Evolutionary conservation across 345 rosid genomes (phyloP), one percentile per base, ranked within the genome.

Genomic region (Turritis glabra): DNA sequence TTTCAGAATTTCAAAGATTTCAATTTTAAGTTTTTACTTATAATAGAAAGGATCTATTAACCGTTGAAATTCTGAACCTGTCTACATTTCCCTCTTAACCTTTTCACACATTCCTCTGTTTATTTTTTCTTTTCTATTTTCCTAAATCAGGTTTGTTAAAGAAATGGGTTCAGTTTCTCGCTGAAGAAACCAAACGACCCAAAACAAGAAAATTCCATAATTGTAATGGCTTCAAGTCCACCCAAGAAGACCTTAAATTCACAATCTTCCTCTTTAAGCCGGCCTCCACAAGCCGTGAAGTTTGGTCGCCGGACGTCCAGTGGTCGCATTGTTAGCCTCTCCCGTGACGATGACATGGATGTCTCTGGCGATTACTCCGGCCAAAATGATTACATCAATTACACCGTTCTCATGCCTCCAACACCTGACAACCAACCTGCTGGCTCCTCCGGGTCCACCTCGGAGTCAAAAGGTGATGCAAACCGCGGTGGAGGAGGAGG

Each of bases 381-480:
- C 18, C 98, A 85, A 55, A 89, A 79, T 56, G 98, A 90, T 77
- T 91, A 91, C 67, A 87, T 85, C 37, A 88, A 93, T 38, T 93
- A 93, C 87, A 93, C 98, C 0, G 97, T 93, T 29, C 81, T 91
- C 71, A 79, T 93, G 96, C 98, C 98, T 5, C 96, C 98, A 0
- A 93, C 98, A 1, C 98, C 98, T 0, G 98, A 93, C 57, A 93
- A 93, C 83, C 98, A 91, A 48, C 98, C 97, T 3, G 83, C 77
- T 37, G 84, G 81, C 44, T 74, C 82, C 22, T 72, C 81, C 2
- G 82, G 79, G 0, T 79, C 82, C 7, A 72, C 81, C 44, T 67
- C 83, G 0, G 83, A 76, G 9, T 61, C 84, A 22, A 83, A 85
- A 66, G 14, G 75, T 21, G 87, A 79, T 21, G 67, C 77, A 22